These are phyloP conservation scores for Podila epigama DNA, from an alignment of 192 early-diverging fungal species.

Conservation along the genomic window DNA sequence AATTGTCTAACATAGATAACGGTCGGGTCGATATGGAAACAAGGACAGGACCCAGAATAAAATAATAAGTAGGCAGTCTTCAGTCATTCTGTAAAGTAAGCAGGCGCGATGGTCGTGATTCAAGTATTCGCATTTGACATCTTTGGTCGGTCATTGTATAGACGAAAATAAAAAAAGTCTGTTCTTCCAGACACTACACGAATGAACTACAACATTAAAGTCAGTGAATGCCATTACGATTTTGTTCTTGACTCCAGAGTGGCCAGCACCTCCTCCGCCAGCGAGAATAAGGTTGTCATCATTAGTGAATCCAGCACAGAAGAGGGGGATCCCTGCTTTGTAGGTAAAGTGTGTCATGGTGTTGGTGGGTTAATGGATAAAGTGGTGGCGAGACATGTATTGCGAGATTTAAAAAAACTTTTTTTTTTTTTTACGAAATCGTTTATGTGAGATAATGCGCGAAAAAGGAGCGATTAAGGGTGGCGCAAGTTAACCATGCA, in stretches of 20 bases:
- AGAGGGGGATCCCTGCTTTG: slow-evolving; percentile 67
- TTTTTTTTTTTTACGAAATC: not conserved
- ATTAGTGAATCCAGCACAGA: slow-evolving; percentile 64
- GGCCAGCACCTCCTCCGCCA: slow-evolving; percentile 87
- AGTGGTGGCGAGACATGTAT: no score
- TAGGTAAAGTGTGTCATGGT: slow-evolving; percentile 47
- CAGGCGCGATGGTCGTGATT: no score
- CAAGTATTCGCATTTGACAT: no score
- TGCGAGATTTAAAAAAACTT: not conserved
- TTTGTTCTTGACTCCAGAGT: slow-evolving; percentile 88
- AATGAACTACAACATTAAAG: not conserved
- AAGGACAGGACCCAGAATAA: slow-evolving; percentile 2
- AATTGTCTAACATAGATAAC: slow-evolving; percentile 49
- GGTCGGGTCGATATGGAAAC: not conserved
- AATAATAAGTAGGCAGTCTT: not conserved
- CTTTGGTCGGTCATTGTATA: no score
- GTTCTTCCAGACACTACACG: no score
- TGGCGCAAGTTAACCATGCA: no score
- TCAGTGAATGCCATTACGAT: slow-evolving; percentile 64
- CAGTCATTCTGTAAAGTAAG: no score
- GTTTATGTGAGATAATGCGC: no score
- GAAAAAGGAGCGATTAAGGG: no score
- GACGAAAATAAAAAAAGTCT: no score
- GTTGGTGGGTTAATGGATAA: not conserved
- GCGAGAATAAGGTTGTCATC: slow-evolving; percentile 70